Evolutionary conservation across 352 stramenopile genomes (phyloP).

Genomic region (Pythium angustatum): DNA sequence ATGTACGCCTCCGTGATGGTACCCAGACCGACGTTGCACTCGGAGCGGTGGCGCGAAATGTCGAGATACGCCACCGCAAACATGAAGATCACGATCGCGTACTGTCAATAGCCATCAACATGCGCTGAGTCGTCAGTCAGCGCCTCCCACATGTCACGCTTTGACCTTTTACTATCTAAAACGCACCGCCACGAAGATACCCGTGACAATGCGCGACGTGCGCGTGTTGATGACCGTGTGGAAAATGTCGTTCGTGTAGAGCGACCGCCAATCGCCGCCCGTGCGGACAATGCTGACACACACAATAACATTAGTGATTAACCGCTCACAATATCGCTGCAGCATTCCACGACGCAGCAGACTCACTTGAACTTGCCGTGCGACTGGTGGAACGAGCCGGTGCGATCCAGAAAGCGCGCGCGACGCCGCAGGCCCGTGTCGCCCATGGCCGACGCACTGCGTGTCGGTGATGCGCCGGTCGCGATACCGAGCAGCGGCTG

Average conservation of each 20-base stretch:
- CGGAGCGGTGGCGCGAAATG: constrained; percentile 55
- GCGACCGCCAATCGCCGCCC: constrained; percentile 77
- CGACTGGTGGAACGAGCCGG: constrained; percentile 69
- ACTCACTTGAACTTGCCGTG: constrained; percentile 68
- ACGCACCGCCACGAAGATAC: constrained; percentile 74
- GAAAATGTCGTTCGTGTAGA: constrained; percentile 87
- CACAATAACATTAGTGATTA: no score
- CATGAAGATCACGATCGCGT: constrained; percentile 78
- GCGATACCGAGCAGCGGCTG: constrained; percentile 38
- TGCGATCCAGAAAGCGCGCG: constrained; percentile 64
- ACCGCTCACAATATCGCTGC: no score
- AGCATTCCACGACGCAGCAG: no score
- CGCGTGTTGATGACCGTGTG: constrained; percentile 88
- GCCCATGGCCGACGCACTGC: constrained; percentile 5
- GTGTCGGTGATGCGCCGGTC: constrained; percentile 7
- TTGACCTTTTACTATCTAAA: neutral
- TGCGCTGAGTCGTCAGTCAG: no score
- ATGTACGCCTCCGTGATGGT: constrained; percentile 84
- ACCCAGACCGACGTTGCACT: constrained; percentile 73
- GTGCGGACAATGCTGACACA: constrained; percentile 52
- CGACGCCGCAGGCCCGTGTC: constrained; percentile 15
- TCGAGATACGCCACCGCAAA: constrained; percentile 78
- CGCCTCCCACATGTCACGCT: no score
- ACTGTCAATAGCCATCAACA: no score
- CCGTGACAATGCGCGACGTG: constrained; percentile 76